Evolutionary conservation across 2,329 filamentous ascomycete genomes (phyloP).

Genomic region (Albifimbria verrucaria): DNA sequence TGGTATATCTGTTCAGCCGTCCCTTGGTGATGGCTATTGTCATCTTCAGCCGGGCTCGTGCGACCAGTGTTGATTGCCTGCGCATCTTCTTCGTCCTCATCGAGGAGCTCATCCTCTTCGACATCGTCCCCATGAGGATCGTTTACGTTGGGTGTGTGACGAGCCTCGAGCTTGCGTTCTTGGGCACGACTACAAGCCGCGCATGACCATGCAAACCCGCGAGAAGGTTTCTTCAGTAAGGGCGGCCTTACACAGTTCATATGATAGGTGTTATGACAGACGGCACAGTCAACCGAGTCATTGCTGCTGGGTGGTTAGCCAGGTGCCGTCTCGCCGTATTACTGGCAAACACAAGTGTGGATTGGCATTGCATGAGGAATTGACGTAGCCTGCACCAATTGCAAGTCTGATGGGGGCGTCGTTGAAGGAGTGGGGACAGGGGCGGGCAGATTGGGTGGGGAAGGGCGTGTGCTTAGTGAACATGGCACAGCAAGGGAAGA

Average conservation of each 20-base stretch:
- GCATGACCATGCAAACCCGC: slow-evolving; percentile 97
- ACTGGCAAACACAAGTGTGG: not conserved
- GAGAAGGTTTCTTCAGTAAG: slow-evolving; percentile 89
- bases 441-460: slow-evolving; percentile 7
- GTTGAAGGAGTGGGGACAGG: slow-evolving; percentile 5
- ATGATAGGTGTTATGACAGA: slow-evolving; percentile 93
- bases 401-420: not conserved
- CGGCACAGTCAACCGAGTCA: slow-evolving; percentile 95
- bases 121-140: slow-evolving; percentile 60
- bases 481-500: slow-evolving; percentile 5
- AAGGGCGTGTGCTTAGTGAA: not conserved
- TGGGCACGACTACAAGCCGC: slow-evolving; percentile 94
- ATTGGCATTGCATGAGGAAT: not conserved
- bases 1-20: slow-evolving; percentile 89
- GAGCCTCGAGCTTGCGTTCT: slow-evolving; percentile 85
- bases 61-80: slow-evolving; percentile 54
- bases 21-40: slow-evolving; percentile 50
- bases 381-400: not conserved
- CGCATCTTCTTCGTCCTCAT: slow-evolving; percentile 70
- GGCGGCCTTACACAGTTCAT: slow-evolving; percentile 97
- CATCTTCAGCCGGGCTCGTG: slow-evolving; percentile 62
- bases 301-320: slow-evolving; percentile 49
- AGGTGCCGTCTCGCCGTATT: not conserved
- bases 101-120: slow-evolving; percentile 61
- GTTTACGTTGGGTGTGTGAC: slow-evolving; percentile 73